Conservation (phyloP, 1,284 basidiomycete species). For the Garcileccinum viscosum region DNA sequence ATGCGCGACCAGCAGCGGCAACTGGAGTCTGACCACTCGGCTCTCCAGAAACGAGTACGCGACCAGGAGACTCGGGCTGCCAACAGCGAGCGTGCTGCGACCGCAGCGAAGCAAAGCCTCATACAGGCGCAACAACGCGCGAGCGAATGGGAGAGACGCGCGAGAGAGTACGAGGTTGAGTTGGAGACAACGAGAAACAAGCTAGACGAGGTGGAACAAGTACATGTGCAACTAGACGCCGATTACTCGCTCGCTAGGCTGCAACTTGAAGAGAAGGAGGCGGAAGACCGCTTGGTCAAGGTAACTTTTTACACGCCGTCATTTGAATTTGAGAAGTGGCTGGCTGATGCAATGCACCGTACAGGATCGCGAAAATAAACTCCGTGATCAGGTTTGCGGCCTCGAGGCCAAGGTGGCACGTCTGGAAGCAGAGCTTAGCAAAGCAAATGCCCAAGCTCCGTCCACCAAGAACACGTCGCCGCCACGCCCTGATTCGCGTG, state of each 20-base stretch:
- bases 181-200: conserved; percentile 63
- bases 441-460: conserved; percentile 47
- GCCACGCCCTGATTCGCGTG: conserved; percentile 71
- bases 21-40: conserved; percentile 69
- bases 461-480: conserved; percentile 42
- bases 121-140: conserved; percentile 76
- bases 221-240: conserved; percentile 66
- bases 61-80: conserved; percentile 69
- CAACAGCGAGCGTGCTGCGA: conserved; percentile 65
- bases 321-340: conserved; percentile 9
- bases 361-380: conserved; percentile 75
- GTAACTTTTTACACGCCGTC: conserved; percentile 44
- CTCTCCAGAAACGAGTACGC: conserved; percentile 72
- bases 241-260: conserved; percentile 70
- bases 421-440: conserved; percentile 65
- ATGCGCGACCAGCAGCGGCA: conserved; percentile 68
- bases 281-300: conserved; percentile 67
- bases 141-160: conserved; percentile 78
- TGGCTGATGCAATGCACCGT: conserved; percentile 15
- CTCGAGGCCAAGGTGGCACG: conserved; percentile 69
- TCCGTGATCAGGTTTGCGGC: conserved; percentile 66
- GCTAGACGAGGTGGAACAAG: conserved; percentile 71
- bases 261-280: conserved; percentile 77
- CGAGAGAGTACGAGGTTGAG: conserved; percentile 71
- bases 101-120: conserved; percentile 66